Evolutionary conservation across 2,329 filamentous ascomycete genomes (phyloP).

Genomic region (Fusarium solani-melongenae): DNA sequence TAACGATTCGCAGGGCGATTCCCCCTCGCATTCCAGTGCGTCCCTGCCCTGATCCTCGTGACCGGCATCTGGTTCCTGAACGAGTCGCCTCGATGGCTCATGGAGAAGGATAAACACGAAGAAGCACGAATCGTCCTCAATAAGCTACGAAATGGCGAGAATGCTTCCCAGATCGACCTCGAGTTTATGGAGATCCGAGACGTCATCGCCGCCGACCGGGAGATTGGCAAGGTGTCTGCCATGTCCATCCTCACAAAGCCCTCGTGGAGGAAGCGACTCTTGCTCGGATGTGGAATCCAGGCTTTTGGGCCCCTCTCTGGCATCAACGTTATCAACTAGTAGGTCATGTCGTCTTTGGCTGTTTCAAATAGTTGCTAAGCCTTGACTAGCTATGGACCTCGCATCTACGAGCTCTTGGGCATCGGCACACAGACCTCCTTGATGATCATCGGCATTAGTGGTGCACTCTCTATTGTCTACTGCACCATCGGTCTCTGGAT

Average conservation of each 20-base stretch:
- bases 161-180: constrained; percentile 49
- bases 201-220: constrained; percentile 51
- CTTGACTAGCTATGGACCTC: constrained; percentile 36
- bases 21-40: constrained; percentile 46
- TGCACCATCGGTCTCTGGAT: constrained; percentile 58
- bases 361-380: background rate
- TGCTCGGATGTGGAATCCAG: constrained; percentile 60
- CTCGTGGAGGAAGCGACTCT: constrained; percentile 57
- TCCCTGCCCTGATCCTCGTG: constrained; percentile 35
- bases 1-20: constrained; percentile 43
- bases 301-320: constrained; percentile 60
- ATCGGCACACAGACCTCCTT: constrained; percentile 57
- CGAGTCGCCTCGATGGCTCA: constrained; percentile 41
- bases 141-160: constrained; percentile 45
- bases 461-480: constrained; percentile 60
- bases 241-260: constrained; percentile 55
- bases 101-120: constrained; percentile 51
- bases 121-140: constrained; percentile 50
- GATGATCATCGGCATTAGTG: constrained; percentile 63
- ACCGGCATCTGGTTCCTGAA: constrained; percentile 40
- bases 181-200: constrained; percentile 55
- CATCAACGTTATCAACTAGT: constrained; percentile 46
- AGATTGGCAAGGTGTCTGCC: constrained; percentile 51
- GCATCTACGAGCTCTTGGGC: constrained; percentile 57
- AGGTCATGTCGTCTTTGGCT: background rate